Percentiles rank a stretch among this genome's conserved stretches.
Conservation (phyloP, 805 yeast species). For the Yarrowia sp. region DNA sequence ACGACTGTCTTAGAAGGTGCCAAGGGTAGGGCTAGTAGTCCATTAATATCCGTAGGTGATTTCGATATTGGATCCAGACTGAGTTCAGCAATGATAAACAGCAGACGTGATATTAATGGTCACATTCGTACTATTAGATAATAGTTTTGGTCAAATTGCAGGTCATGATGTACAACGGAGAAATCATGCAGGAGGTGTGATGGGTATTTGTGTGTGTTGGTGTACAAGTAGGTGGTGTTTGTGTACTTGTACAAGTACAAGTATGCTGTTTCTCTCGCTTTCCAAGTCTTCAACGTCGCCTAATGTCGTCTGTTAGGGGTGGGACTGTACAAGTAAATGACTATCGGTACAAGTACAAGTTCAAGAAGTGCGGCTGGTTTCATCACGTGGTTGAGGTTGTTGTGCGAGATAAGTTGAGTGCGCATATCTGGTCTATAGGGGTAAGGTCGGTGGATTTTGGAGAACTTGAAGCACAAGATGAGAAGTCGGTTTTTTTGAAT, state of each 20-base stretch:
- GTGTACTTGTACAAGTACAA: too few species aligned
- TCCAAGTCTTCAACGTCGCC: neutral
- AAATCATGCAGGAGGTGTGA: neutral
- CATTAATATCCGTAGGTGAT: too few species aligned
- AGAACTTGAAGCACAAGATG: too few species aligned
- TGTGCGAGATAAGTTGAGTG: slow-evolving; percentile 9
- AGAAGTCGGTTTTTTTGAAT: too few species aligned
- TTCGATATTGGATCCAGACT: too few species aligned
- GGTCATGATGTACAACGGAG: slow-evolving; percentile 7
- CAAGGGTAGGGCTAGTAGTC: too few species aligned
- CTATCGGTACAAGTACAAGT: too few species aligned
- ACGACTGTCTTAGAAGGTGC: slow-evolving; percentile 33
- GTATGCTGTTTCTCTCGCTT: too few species aligned
- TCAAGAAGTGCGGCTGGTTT: slow-evolving; percentile 12
- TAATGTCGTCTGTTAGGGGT: slow-evolving; percentile 9
- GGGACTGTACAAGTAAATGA: slow-evolving; percentile 10
- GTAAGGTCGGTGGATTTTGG: neutral
- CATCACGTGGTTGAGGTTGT: slow-evolving; percentile 23
- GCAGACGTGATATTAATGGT: too few species aligned
- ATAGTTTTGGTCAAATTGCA: slow-evolving; percentile 33
- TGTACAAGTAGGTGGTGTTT: neutral
- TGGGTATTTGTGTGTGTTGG: neutral
- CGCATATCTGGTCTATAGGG: slow-evolving; percentile 9
- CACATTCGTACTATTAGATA: too few species aligned
- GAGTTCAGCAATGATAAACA: too few species aligned